Evolutionary conservation across 139 green algal genomes (phyloP), one percentile per base, ranked within the genome.

Genomic region (Monoraphidium neglectum): DNA sequence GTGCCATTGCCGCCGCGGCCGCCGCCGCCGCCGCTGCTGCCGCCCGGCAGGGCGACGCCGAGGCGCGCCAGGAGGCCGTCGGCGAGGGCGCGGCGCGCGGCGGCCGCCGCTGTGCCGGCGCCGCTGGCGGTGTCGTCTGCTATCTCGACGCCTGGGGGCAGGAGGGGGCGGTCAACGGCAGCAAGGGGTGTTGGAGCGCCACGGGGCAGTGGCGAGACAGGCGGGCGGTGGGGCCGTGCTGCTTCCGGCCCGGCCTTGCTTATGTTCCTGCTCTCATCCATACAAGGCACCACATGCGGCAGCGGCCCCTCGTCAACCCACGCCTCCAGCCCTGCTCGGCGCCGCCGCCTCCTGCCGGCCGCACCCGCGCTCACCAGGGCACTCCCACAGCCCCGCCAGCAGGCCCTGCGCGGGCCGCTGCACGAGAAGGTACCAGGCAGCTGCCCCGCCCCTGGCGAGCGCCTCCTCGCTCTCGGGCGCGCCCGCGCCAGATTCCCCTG

Each of bases 341-440:
- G 18, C 63, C 32, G 1, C 38, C 43, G 13, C 68, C 21, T 43
- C 46, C 30, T 4, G 47, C 28, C 8, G n/a, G 6, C 21, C 49
- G 6, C 6, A 8, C 69, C 24, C 8, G 16, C 35, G 18, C 57
- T 0, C 46, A 78, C 70, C 63, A n/a, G 89, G 89, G 47, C 93
- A 93, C 75, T 95, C 87, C 90, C 90, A 95, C 13, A 95, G 69
- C 23, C 89, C 90, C 57, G 88, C 90, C 36, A 95, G 81, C 32
- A 95, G 76, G 2, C 90, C 90, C 3, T 54, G 71, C 21, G 61
- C 60, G 21, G 90, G 89, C 1, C 90, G 76, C 81, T 92, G 77
- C 4, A 90, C 76, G 70, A 95, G 67, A n/a, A 94, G 72, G 72
- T 84, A 90, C 16, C 69, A 40, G 28, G 18, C 28, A 16, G 16